Percentiles rank a stretch among this genome's conserved stretches.
phyloP scores from a whole-genome alignment of 148 eudicot species.

The Persicaria tinctoria region DNA sequence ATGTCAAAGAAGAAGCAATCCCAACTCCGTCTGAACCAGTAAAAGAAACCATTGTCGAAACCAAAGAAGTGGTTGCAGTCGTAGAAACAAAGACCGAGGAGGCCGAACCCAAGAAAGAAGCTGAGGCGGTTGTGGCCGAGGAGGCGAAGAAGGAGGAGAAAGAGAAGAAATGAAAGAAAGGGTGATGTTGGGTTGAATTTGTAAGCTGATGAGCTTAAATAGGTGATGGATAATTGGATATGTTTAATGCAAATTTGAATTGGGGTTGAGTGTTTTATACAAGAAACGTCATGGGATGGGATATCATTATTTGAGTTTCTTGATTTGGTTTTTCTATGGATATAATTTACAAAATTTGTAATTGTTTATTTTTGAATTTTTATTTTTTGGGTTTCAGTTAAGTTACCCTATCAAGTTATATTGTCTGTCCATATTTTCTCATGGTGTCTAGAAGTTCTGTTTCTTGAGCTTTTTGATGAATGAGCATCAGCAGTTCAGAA shows the following conservation, averaged over 20 bases:
- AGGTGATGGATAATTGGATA: too few species aligned
- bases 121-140: neutral
- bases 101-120: neutral
- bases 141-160: slow-evolving; percentile 9
- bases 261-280: neutral
- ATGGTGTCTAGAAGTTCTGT: neutral
- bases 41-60: neutral
- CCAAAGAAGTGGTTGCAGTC: slow-evolving; percentile 1
- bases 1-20: slow-evolving; percentile 3
- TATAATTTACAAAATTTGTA: neutral
- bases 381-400: neutral
- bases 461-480: neutral
- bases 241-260: too few species aligned
- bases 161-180: neutral
- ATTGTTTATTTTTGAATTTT: neutral
- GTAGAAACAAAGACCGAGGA: neutral
- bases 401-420: too few species aligned
- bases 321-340: neutral
- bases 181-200: neutral
- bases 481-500: too few species aligned
- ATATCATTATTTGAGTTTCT: neutral
- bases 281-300: neutral
- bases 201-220: neutral
- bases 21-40: neutral
- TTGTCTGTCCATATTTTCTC: too few species aligned